Conservation (phyloP, 2,329 filamentous ascomycete species). For the Penicillium crustosum region DNA sequence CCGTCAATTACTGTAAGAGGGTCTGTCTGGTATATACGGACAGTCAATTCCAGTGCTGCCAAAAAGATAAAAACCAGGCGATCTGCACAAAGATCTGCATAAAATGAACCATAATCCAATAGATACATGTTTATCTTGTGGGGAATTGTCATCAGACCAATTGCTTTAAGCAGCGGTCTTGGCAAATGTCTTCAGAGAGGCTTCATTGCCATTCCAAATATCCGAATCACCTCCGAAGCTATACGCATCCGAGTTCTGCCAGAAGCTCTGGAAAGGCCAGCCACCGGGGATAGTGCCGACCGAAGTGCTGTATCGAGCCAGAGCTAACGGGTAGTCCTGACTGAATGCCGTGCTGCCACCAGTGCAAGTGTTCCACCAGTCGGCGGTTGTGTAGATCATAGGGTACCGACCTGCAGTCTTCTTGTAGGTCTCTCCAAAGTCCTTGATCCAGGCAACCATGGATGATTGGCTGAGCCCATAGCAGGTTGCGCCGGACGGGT, state of each 20-base stretch:
- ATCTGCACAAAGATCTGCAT: not conserved
- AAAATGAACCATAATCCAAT: not conserved
- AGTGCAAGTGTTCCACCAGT: conserved; percentile 57
- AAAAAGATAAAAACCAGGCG: not conserved
- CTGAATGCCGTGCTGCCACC: conserved; percentile 51
- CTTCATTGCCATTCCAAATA: conserved; percentile 50
- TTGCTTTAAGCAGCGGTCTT: conserved; percentile 9
- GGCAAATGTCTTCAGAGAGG: conserved; percentile 34
- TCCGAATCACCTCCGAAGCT: conserved; percentile 55
- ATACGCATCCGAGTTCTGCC: conserved; percentile 54
- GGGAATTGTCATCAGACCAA: not conserved
- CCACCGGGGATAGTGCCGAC: conserved; percentile 51
- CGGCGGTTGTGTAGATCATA: conserved; percentile 54
- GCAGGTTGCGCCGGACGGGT: conserved; percentile 43
- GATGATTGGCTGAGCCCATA: conserved; percentile 48
- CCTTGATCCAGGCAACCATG: conserved; percentile 55
- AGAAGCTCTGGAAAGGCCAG: conserved; percentile 56
- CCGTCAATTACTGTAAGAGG: too few relatives aligned
- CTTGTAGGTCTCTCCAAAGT: conserved; percentile 55
- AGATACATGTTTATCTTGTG: not conserved
- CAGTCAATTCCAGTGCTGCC: not conserved
- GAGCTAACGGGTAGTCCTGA: conserved; percentile 49
- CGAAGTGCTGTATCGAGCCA: conserved; percentile 48
- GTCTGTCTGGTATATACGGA: too few relatives aligned
- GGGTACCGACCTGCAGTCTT: conserved; percentile 50